Evolutionary conservation across 192 early-diverging fungal genomes (phyloP).

Genomic region (Geranomyces variabilis): DNA sequence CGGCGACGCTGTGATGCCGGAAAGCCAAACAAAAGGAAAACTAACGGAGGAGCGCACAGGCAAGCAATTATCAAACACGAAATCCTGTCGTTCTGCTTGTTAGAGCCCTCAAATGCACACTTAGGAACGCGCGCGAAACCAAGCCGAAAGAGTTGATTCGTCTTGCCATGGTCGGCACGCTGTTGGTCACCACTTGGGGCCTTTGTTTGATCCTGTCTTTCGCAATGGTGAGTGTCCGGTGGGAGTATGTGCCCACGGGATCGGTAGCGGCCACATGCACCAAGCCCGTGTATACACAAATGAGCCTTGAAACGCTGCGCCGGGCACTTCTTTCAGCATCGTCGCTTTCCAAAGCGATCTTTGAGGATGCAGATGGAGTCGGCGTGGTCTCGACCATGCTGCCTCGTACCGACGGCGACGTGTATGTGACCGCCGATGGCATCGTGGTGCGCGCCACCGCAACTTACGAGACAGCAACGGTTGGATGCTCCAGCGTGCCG

Average conservation of each 20-base stretch:
- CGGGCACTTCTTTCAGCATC: background rate
- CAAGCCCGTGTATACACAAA: slow-evolving; percentile 1
- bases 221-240: slow-evolving; percentile 15
- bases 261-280: background rate
- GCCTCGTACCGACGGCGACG: background rate
- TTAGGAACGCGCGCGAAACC: slow-evolving; percentile 13
- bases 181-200: background rate
- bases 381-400: slow-evolving; percentile 10
- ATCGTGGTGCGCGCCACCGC: background rate
- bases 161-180: background rate
- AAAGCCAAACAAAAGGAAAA: background rate
- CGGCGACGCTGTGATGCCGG: no score
- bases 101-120: slow-evolving; percentile 4
- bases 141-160: background rate
- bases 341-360: background rate
- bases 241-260: background rate
- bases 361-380: background rate
- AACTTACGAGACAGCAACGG: background rate
- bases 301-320: background rate
- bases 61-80: slow-evolving; percentile 16
- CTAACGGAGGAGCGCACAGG: slow-evolving; percentile 1
- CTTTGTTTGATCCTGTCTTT: slow-evolving; percentile 12
- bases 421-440: slow-evolving; percentile 6
- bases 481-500: background rate
- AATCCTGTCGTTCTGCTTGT: slow-evolving; percentile 2